Evolutionary conservation across 1,284 basidiomycete species (phyloP), one percentile per base, ranked within the genome.

Genomic region (Cryptococcus deneoformans): DNA sequence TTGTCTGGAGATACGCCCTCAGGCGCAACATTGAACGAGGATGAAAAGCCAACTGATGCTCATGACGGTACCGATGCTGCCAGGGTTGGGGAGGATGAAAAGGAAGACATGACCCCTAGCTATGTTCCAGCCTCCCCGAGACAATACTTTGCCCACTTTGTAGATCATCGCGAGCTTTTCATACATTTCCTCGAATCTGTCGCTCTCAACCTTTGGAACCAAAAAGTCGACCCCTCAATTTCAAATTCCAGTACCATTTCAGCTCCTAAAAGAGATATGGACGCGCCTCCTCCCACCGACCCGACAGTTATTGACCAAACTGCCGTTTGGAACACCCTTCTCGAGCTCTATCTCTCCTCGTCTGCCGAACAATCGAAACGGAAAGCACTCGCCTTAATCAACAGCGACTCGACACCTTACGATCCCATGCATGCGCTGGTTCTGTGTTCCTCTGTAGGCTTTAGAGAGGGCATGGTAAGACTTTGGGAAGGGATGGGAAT

Each of bases 401-500:
- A 84, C 59, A 76, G 80, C 29, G 65, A 68, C 1, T 75, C 76
- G 29, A 79, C 95, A 7, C 92, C 92, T 0, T 95, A 92, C 72
- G 94, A 98, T 67, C 82, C 85, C 1, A 91, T 86, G 54, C 94
- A 98, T 71, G 95, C 94, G 3, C 81, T 99, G 34, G 89, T 99
- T 45, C 82, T 99, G 0, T 99, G 94, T 78, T 89, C 92, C 6
- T 90, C 87, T 46, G 83, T 84, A 39, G 81, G 80, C 3, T 97
- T 92, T 71, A 92, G 87, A 0, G 83, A 85, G 0, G 95, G 95
- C 0, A 82, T 96, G 9, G 87, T 98, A 0, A 79, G 90, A 8
- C 80, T 99, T 0, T 98, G 93, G 88, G 95, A 98, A 78, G 86
- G 85, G 54, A 82, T 93, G 80, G 92, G 89, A 2, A 94, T 98